Evolutionary conservation across 345 rosid genomes (phyloP).

Genomic region (Moricandia moricandioides): DNA sequence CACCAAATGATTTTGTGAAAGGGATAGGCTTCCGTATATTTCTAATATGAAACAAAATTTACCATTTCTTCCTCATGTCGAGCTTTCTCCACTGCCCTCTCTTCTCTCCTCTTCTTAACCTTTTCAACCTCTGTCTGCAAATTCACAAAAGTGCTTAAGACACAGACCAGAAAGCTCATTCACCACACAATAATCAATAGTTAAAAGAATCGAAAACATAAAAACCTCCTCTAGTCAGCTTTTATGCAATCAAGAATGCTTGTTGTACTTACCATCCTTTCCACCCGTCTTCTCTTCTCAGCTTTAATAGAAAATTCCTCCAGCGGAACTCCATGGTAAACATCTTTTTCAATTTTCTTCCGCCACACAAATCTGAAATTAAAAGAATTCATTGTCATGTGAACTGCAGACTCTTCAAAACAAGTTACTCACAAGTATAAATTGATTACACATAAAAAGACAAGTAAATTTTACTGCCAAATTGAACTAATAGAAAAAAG

Average conservation of each 20-base stretch:
- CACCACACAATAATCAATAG: not conserved
- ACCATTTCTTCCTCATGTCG: slow-evolving; percentile 96
- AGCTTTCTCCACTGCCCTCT: slow-evolving; percentile 89
- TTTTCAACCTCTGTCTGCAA: slow-evolving; percentile 88
- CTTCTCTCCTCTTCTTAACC: slow-evolving; percentile 95
- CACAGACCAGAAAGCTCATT: slow-evolving; percentile 8
- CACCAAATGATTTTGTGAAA: not conserved
- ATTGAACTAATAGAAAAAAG: not conserved
- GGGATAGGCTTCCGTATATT: not conserved
- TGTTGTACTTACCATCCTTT: slow-evolving; percentile 69
- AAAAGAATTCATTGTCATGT: not conserved
- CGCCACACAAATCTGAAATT: slow-evolving; percentile 80
- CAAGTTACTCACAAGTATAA: slow-evolving; percentile 5
- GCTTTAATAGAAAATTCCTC: slow-evolving; percentile 72
- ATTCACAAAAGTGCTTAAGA: slow-evolving; percentile 1
- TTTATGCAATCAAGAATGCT: slow-evolving; percentile 6
- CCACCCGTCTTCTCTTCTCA: slow-evolving; percentile 75
- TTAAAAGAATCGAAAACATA: not conserved
- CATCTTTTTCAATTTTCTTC: slow-evolving; percentile 90
- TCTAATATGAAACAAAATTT: slow-evolving; percentile 19
- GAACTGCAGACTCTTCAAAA: slow-evolving; percentile 4
- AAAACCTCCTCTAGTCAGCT: not conserved
- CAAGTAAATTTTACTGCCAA: too few relatives aligned
- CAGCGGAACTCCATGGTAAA: slow-evolving; percentile 59
- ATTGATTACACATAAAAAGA: too few relatives aligned